Conservation (phyloP, 2,329 filamentous ascomycete species). For the Ceratocystis huliohia region DNA sequence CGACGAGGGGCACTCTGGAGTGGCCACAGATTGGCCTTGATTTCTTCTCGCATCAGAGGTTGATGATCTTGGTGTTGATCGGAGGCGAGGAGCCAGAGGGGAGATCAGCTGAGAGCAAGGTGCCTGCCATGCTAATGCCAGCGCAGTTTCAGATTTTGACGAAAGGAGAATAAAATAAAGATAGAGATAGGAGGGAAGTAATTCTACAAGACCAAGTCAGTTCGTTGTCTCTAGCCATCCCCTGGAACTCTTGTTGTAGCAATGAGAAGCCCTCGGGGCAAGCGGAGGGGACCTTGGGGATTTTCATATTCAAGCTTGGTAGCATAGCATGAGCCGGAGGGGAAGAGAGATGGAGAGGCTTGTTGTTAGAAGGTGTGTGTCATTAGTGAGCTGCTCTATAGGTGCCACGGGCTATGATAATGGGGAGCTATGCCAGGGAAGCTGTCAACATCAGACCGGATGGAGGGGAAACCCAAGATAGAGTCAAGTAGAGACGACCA, state of each 20-base stretch:
- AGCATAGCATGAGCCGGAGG: not conserved
- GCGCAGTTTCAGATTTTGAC: constrained; percentile 2
- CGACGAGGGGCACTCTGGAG: not conserved
- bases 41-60: not conserved
- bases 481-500: not conserved
- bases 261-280: not conserved
- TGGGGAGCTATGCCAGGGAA: not conserved
- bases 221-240: not conserved
- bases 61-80: not conserved
- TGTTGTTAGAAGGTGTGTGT: not conserved
- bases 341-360: no score
- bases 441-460: not conserved
- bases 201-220: not conserved
- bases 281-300: not conserved
- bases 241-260: not conserved
- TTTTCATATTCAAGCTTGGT: not conserved
- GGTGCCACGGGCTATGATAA: not conserved
- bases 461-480: not conserved
- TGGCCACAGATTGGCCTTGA: not conserved
- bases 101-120: not conserved
- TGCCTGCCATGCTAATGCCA: not conserved
- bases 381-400: not conserved
- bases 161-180: not conserved
- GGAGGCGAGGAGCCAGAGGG: not conserved
- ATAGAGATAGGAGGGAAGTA: not conserved